Evolutionary conservation across 352 stramenopile genomes (phyloP).

Genomic region (Phytophthora macrochlamydospora): DNA sequence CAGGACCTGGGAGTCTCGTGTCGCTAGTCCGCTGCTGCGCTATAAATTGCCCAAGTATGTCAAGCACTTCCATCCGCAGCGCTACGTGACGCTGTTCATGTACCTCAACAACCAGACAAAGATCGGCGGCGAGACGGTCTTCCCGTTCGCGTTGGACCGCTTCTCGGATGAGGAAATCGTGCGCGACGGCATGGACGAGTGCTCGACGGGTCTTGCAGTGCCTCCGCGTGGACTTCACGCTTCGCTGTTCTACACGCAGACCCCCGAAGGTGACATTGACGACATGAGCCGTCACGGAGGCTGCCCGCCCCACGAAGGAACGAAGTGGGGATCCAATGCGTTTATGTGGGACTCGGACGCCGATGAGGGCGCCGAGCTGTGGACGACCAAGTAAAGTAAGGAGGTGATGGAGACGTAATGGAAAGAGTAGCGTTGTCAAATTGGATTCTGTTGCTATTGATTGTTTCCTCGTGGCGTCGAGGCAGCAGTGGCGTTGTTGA

Average conservation of each 20-base stretch:
- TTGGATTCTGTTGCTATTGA: constrained; percentile 6
- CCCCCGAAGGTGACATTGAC: constrained; percentile 73
- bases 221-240: constrained; percentile 71
- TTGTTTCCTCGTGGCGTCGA: constrained; percentile 13
- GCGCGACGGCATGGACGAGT: constrained; percentile 78
- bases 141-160: constrained; percentile 84
- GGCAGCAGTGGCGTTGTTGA: constrained; percentile 18
- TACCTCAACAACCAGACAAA: constrained; percentile 97
- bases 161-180: constrained; percentile 74
- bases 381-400: constrained; percentile 70
- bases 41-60: constrained; percentile 74
- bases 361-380: constrained; percentile 78
- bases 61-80: constrained; percentile 89
- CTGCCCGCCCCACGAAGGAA: constrained; percentile 78
- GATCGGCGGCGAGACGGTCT: constrained; percentile 95
- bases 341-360: constrained; percentile 88
- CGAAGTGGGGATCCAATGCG: constrained; percentile 84
- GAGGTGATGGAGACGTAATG: constrained; percentile 5
- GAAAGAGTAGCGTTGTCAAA: constrained; percentile 18
- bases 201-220: constrained; percentile 73
- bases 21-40: constrained; percentile 30
- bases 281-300: constrained; percentile 78
- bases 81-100: constrained; percentile 96
- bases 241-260: constrained; percentile 84
- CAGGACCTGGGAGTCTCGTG: constrained; percentile 63